Conservation (phyloP, 1,284 basidiomycete genomes). For the Boletus semigastroideus region DNA sequence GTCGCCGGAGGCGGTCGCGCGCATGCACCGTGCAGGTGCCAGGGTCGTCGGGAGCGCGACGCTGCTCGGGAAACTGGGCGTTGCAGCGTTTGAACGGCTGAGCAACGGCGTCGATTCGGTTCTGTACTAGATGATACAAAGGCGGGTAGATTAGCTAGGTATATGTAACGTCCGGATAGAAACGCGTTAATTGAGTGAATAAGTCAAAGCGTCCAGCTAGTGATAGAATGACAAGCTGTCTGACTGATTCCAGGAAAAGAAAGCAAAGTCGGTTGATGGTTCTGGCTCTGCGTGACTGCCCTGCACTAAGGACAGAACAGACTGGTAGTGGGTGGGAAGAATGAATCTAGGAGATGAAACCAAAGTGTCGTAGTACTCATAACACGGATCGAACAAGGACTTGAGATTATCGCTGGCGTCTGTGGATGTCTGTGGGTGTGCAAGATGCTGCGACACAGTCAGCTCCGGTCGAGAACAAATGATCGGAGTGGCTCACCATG, state of each 20-base stretch:
- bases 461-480: not conserved
- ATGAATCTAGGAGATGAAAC: not conserved
- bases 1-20: slow-evolving; percentile 49
- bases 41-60: slow-evolving; percentile 73
- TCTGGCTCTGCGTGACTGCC: slow-evolving; percentile 4
- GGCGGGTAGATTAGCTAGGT: slow-evolving; percentile 15
- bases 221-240: slow-evolving; percentile 21
- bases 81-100: slow-evolving; percentile 61
- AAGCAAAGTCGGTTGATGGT: slow-evolving; percentile 15
- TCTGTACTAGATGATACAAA: slow-evolving; percentile 17
- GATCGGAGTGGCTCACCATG: slow-evolving; percentile 15
- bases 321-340: slow-evolving; percentile 7
- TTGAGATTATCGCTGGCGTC: not conserved
- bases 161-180: slow-evolving; percentile 9
- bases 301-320: slow-evolving; percentile 14
- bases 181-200: slow-evolving; percentile 29
- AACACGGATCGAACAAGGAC: slow-evolving; percentile 6
- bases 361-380: slow-evolving; percentile 4
- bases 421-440: not conserved
- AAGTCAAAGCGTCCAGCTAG: slow-evolving; percentile 27
- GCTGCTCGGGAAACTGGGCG: slow-evolving; percentile 64
- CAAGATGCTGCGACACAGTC: slow-evolving; percentile 7
- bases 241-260: slow-evolving; percentile 24
- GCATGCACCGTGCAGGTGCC: slow-evolving; percentile 74
- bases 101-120: slow-evolving; percentile 6